Base-by-base conservation (phyloP, 2,329 filamentous ascomycete species). In the Setomelanomma holmii region DNA sequence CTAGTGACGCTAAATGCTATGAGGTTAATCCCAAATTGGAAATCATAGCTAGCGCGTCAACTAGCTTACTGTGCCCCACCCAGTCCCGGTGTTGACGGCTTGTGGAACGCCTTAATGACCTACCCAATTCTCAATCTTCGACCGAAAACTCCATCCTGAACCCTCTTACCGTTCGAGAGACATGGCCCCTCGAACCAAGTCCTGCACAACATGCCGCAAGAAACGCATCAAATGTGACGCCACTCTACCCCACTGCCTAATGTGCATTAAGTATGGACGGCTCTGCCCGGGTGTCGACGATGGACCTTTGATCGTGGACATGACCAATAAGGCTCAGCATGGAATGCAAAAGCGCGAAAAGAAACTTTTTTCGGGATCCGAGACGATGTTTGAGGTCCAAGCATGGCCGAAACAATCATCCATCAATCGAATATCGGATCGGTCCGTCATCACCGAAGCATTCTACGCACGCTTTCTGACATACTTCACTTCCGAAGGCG, bases 211-310 rank as follows among this genome's bases (percentile, higher is more conserved):
- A n/a, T 74, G 69, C 43, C 66, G 67, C 22, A 62, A 63, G 45
- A 71, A 68, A 52, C 64, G 69, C 20, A 72, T 73, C 19, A 68
- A 63, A 58, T 73, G 68, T 55, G 69, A 72, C 44, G 65, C 60
- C 11, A 70, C 65, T 4, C 49, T 69, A 2, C 68, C 68, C 5
- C 43, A 67, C 38, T 73, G 69, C 47, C 51, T 65, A 2, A 69
- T 69, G 64, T 71, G 69, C 44, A 58, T 56, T n/a, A 56, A 60
- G 5, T 59, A 57, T 4, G 56, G 59, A 7, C 57, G 57, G 17
- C 7, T 53, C 33, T 73, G 69, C 43, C 65, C 69, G 10, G 69
- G 67, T 34, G 51, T 66, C 5, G 40, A 58, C 10, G 52, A 63
- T 11, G 69, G 69, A 10, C 62, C 63, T 7, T 44, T 74, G 16